Conservation (phyloP, 140 eudicot species). For the Flaveria floridana region DNA sequence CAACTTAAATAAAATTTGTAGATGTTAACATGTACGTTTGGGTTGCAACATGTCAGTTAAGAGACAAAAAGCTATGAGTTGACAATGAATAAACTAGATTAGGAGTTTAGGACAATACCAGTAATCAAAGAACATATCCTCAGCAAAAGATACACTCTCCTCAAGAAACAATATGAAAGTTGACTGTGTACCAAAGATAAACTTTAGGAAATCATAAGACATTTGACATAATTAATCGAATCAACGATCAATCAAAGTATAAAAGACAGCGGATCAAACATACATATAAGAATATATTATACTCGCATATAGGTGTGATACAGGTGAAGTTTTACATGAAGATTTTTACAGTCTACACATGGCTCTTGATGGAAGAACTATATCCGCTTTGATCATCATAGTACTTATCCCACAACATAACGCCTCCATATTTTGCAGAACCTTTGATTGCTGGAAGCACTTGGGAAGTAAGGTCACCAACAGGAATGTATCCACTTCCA, state of each 20-base stretch:
- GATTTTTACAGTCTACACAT: conserved; percentile 23
- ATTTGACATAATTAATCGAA: neutral
- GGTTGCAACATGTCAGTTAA: too few species aligned
- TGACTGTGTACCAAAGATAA: too few species aligned
- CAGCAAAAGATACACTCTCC: too few species aligned
- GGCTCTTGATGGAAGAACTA: conserved; percentile 41
- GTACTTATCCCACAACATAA: conserved; percentile 50
- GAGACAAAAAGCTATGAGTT: too few species aligned
- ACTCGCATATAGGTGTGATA: neutral
- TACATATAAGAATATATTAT: neutral
- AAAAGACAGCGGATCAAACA: neutral
- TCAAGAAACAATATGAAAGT: too few species aligned
- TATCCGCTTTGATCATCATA: conserved; percentile 46
- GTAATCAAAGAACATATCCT: too few species aligned
- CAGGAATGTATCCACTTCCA: conserved; percentile 46
- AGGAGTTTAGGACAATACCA: too few species aligned
- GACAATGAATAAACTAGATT: too few species aligned
- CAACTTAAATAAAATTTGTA: too few species aligned
- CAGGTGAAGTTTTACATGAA: conserved; percentile 14
- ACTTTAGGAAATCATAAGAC: too few species aligned
- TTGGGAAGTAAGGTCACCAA: conserved; percentile 47
- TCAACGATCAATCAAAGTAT: neutral
- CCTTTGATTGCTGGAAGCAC: conserved; percentile 49
- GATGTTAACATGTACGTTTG: too few species aligned
- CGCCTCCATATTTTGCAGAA: conserved; percentile 52